Base-by-base conservation (phyloP, 164 flowering plant genomes). In the Buxus sempervirens region DNA sequence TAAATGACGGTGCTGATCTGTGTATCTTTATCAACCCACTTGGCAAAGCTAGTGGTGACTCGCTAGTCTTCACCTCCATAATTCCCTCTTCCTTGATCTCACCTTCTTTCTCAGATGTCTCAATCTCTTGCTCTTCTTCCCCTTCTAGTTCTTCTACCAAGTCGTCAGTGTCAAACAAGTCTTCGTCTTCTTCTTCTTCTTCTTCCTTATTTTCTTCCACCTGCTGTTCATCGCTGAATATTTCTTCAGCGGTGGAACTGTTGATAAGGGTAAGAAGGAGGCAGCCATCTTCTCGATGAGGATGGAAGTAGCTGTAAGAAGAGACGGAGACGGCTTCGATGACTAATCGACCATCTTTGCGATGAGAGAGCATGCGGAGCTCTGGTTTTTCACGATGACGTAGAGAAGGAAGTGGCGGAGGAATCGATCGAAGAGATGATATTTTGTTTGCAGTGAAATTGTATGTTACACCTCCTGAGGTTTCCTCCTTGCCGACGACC, bases 401-500 rank as follows among this genome's bases (percentile, higher is more conserved):
- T 13, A 84, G 80, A 0, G 94, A 84, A 21, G 92, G 78, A 2
- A 90, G 73, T 0, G 94, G 97, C 0, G 97, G 97, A 38, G 97
- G 97, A 62, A 86, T 84, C 0, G 85, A 76, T 32, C 79, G 69
- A 16, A 71, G 62, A 0, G 51, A 49, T 25, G 64, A 62, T 27
- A 63, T 76, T 74, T 65, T 78, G 19, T 72, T 56, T 1, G 58
- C 36, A n/a, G 63, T 10, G 48, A 49, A 58, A 38, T 64, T 64
- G 60, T 70, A 73, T 58, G 79, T 82, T 5, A 20, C 71, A 27
- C 65, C 71, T 28, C 38, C 26, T 1, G n/a, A n/a, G n/a, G 14
- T 36, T 23, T 72, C 76, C 26, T 70, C 69, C 22, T 13, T 32
- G 0, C 56, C 65, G 19, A 41, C 49, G 18, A 23, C 5, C 12